These are phyloP conservation scores for Adansonia grandidieri DNA, from an alignment of 441 rosid species.

Conservation along the genomic window DNA sequence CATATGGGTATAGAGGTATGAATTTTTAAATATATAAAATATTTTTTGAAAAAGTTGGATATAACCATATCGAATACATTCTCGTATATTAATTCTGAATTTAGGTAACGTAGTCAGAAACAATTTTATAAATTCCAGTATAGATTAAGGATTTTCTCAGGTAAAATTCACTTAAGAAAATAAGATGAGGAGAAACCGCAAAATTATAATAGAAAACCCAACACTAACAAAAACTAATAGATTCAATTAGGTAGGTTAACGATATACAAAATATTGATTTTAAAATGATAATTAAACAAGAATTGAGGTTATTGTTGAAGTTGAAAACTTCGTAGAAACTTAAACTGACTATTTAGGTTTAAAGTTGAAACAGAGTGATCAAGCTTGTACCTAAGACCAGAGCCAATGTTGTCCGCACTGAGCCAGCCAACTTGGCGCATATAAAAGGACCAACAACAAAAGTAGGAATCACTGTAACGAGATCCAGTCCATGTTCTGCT, in stretches of 20 bases:
- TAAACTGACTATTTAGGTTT: not conserved
- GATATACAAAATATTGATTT: too few species aligned
- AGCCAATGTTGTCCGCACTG: not conserved
- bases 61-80: too few species aligned
- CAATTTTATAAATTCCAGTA: not conserved
- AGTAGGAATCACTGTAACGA: not conserved
- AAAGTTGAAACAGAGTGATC: not conserved
- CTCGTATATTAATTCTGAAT: too few species aligned
- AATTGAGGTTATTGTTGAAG: not conserved
- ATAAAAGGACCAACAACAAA: slow-evolving; percentile 10
- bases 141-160: not conserved
- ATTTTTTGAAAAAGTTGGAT: too few species aligned
- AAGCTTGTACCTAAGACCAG: not conserved
- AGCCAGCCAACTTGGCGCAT: slow-evolving; percentile 1
- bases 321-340: not conserved
- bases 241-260: too few species aligned
- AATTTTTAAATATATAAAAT: too few species aligned
- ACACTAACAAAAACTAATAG: too few species aligned
- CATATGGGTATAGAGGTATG: too few species aligned
- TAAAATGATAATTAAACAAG: not conserved
- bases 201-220: too few species aligned
- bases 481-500: not conserved
- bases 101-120: too few species aligned
- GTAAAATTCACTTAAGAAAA: too few species aligned
- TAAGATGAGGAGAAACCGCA: too few species aligned